Conservation (phyloP, 257 asterid genomes). For the Solanum pennellii region DNA sequence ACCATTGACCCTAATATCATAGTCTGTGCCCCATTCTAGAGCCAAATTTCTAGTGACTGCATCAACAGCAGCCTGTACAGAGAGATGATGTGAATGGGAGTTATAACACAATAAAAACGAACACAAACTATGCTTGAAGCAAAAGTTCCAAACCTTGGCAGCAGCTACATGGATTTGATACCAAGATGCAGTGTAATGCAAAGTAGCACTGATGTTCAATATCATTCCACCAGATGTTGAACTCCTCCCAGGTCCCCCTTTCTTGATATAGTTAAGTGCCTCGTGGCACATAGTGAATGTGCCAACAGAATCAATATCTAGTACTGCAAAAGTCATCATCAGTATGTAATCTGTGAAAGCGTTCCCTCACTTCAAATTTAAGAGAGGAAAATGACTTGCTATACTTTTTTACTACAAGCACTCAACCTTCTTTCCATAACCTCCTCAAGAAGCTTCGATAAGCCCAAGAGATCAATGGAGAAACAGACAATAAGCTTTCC, state of each 20-base stretch:
- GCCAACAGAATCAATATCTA: slow-evolving; percentile 91
- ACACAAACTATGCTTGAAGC: background rate
- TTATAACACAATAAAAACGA: background rate
- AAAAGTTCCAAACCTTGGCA: slow-evolving; percentile 51
- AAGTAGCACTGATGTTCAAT: slow-evolving; percentile 78
- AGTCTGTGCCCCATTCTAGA: slow-evolving; percentile 86
- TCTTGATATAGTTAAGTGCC: slow-evolving; percentile 59
- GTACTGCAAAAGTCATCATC: slow-evolving; percentile 37
- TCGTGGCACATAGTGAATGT: slow-evolving; percentile 93
- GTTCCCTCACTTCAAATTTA: background rate
- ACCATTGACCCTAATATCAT: slow-evolving; percentile 75
- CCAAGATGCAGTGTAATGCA: slow-evolving; percentile 88
- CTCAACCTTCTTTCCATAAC: background rate
- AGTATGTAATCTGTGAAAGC: slow-evolving; percentile 46
- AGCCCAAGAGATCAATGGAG: background rate
- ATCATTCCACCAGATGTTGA: slow-evolving; percentile 65
- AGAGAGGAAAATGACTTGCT: background rate
- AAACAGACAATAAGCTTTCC: background rate
- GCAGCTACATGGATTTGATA: slow-evolving; percentile 90
- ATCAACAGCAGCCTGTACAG: slow-evolving; percentile 73
- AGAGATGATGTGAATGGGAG: background rate
- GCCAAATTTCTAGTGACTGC: slow-evolving; percentile 74
- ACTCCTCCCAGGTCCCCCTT: slow-evolving; percentile 50
- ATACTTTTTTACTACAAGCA: background rate
- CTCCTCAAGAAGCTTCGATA: background rate